Conservation (phyloP, 2,329 filamentous ascomycete genomes). For the Cadophora malorum region DNA sequence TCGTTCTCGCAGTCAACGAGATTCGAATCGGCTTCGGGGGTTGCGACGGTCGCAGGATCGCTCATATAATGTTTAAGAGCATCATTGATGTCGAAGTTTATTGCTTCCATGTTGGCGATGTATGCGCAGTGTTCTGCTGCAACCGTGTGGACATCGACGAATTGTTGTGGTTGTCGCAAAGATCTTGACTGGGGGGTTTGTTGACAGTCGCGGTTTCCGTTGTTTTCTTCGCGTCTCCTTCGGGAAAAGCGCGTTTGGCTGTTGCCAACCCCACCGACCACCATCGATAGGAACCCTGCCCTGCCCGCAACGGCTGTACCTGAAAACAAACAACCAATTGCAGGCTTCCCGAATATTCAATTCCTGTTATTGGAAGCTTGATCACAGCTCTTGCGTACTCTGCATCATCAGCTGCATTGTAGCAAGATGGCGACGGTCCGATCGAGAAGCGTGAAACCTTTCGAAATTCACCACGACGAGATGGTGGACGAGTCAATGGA, state of each 20-base stretch:
- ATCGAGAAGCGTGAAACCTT: slow-evolving; percentile 44
- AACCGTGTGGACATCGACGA: slow-evolving; percentile 33
- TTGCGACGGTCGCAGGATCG: slow-evolving; percentile 82
- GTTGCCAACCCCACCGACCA: slow-evolving; percentile 31
- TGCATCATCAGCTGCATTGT: slow-evolving; percentile 14
- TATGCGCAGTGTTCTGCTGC: slow-evolving; percentile 29
- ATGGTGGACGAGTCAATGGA: slow-evolving; percentile 46
- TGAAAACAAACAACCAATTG: slow-evolving; percentile 37
- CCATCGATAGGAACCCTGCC: background rate
- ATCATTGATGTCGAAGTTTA: slow-evolving; percentile 94
- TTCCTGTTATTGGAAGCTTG: slow-evolving; percentile 23
- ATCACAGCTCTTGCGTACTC: slow-evolving; percentile 22
- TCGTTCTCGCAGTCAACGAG: slow-evolving; percentile 93
- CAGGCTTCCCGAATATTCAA: slow-evolving; percentile 16
- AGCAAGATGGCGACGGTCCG: slow-evolving; percentile 42
- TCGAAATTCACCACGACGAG: slow-evolving; percentile 49
- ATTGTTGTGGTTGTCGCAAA: slow-evolving; percentile 37
- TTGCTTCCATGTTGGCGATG: slow-evolving; percentile 66
- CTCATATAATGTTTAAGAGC: slow-evolving; percentile 97
- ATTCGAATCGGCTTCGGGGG: slow-evolving; percentile 82
- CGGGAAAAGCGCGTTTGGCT: slow-evolving; percentile 23
- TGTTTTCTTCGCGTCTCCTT: slow-evolving; percentile 35
- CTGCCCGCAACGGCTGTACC: slow-evolving; percentile 23
- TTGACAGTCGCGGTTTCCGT: slow-evolving; percentile 31
- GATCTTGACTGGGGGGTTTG: slow-evolving; percentile 26